Evolutionary conservation across 768 basidiomycete species (phyloP), one percentile per base, ranked within the genome.

Genomic region (Lentinus tigrinus): DNA sequence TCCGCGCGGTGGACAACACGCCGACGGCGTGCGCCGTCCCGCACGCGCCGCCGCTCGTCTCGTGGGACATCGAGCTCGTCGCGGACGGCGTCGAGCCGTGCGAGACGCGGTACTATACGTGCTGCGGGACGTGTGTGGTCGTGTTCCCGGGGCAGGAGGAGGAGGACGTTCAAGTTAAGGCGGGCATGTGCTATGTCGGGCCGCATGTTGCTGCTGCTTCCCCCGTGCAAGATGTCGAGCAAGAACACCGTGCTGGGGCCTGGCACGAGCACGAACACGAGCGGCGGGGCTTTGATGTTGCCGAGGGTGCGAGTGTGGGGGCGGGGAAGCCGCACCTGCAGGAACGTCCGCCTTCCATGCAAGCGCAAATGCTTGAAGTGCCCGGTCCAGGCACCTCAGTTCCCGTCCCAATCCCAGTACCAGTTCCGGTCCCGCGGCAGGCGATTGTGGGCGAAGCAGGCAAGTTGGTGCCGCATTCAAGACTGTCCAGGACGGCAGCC

Each of bases 131-230:
- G 13, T 42, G 24, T 27, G 56, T 47, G 19, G 31, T 31, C 31
- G 31, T 31, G 31, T 31, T 31, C 31, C 31, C 31, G 31, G 31
- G 11, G 31, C 31, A 31, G 31, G 7, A 6, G 31, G 31, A 31
- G 31, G 31, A 31, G 31, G 31, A 31, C 3, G 11, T 11, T 36
- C 23, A 23, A 16, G 23, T 11, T n/a, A 31, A 6, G 23, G 17
- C 10, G 37, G 21, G n/a, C 3, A 21, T 49, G 23, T 60, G 59
- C 54, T 60, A 51, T 26, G 59, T 31, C 10, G 49, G 59, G 42
- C 54, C 48, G 27, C 53, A 52, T 8, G n/a, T 21, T 23, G 38
- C 49, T 8, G 13, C 31, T 16, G 11, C 36, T 31, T 7, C 31
- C 11, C 31, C 31, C 31, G n/a, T n/a, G n/a, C n/a, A n/a, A n/a